Percentiles rank a stretch among this genome's conserved stretches.
phyloP scores from a whole-genome alignment of 2,329 filamentous ascomycete species.

The Colletotrichum tropicale region DNA sequence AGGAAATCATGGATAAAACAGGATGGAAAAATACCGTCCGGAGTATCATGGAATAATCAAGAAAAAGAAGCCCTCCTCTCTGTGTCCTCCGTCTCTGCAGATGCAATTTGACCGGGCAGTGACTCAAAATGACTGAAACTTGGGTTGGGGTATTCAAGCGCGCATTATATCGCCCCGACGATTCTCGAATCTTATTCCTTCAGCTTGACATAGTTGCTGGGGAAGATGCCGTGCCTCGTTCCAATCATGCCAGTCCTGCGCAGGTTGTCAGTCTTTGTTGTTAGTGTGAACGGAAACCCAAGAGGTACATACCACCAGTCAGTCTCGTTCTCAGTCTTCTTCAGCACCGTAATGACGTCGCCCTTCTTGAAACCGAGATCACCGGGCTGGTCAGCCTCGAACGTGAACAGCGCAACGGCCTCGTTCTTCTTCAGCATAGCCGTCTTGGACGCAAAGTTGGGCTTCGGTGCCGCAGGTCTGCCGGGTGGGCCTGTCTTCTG shows the following conservation, averaged over 20 bases:
- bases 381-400: conserved; percentile 91
- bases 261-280: background rate
- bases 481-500: conserved; percentile 64
- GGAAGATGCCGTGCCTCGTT: conserved; percentile 87
- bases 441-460: conserved; percentile 72
- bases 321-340: conserved; percentile 90
- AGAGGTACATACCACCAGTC: conserved; percentile 81
- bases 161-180: background rate
- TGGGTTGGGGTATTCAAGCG: background rate
- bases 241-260: conserved; percentile 86
- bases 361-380: conserved; percentile 91
- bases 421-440: conserved; percentile 71
- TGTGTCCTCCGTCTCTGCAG: background rate
- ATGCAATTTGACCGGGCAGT: background rate
- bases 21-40: conserved; percentile 1
- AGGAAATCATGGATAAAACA: background rate
- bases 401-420: conserved; percentile 89
- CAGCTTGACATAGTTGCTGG: conserved; percentile 78
- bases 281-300: background rate
- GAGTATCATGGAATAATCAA: conserved; percentile 17
- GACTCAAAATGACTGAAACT: background rate
- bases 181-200: conserved; percentile 42
- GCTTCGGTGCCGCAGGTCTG: conserved; percentile 87
- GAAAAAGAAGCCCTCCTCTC: background rate
- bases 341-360: conserved; percentile 91